Conservation (phyloP, 2,329 filamentous ascomycete genomes). For the Penicillium freii region DNA sequence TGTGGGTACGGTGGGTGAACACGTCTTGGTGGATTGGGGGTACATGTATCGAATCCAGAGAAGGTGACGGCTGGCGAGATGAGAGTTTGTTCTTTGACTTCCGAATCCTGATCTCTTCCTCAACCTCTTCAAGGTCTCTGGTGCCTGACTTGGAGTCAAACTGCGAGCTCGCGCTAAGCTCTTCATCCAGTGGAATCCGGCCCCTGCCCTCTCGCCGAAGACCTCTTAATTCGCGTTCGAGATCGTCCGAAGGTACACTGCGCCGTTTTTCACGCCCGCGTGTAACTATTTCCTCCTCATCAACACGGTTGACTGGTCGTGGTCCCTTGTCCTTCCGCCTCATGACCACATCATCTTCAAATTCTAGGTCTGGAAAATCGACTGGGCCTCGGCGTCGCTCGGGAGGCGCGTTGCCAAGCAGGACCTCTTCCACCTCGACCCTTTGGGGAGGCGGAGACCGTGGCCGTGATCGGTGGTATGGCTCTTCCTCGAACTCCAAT, state of each 20-base stretch:
- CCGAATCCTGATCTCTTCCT: conserved; percentile 15
- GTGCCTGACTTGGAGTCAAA: background rate
- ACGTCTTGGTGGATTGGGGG: conserved; percentile 85
- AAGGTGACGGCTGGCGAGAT: conserved; percentile 54
- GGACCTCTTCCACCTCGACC: conserved; percentile 6
- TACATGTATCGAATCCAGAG: conserved; percentile 63
- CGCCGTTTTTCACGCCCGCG: conserved; percentile 4
- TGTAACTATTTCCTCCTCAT: background rate
- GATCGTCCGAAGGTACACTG: conserved; percentile 1
- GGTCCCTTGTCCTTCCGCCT: conserved; percentile 1
- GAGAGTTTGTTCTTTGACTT: conserved; percentile 17
- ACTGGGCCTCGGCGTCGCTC: background rate
- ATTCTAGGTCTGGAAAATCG: background rate
- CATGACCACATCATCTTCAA: background rate
- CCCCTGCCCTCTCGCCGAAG: background rate
- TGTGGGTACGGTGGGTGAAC: conserved; percentile 82
- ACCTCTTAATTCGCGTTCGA: conserved; percentile 3
- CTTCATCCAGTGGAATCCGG: background rate
- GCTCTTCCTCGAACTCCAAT: background rate
- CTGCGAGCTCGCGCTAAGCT: background rate
- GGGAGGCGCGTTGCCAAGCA: background rate
- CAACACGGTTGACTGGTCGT: background rate
- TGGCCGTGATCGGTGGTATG: background rate
- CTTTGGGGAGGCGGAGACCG: background rate
- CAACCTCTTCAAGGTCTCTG: conserved; percentile 9